Conservation (phyloP, 2,329 filamentous ascomycete species). For the Pseudophaeomoniella oleicola region DNA sequence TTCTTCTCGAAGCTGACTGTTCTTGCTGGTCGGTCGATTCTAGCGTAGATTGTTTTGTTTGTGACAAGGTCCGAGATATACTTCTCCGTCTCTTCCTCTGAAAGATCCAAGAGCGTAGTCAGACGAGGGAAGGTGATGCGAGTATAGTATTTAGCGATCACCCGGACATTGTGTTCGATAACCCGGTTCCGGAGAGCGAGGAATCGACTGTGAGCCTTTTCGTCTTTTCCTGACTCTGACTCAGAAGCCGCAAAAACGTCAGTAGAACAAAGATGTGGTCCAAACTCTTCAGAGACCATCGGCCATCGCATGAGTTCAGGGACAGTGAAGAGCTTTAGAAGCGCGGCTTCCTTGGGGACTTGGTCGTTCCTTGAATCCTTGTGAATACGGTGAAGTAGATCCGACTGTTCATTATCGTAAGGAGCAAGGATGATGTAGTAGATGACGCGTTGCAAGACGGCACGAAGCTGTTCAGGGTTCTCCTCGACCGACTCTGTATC, state of each 20-base stretch:
- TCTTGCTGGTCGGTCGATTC: conserved; percentile 86
- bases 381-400: conserved; percentile 85
- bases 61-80: conserved; percentile 97
- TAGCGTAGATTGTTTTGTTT: conserved; percentile 93
- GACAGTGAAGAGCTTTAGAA: conserved; percentile 88
- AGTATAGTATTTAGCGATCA: conserved; percentile 97
- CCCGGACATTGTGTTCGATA: conserved; percentile 97
- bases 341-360: conserved; percentile 65
- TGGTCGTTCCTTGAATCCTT: conserved; percentile 68
- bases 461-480: conserved; percentile 69
- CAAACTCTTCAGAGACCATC: conserved; percentile 76
- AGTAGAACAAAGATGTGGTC: conserved; percentile 70
- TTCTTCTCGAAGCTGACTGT: conserved; percentile 92
- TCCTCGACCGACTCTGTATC: conserved; percentile 93
- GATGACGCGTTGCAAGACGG: conserved; percentile 84
- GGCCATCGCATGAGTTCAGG: conserved; percentile 98
- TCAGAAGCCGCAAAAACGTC: conserved; percentile 68
- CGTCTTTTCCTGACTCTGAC: conserved; percentile 49
- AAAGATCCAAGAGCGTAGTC: conserved; percentile 79
- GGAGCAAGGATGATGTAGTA: conserved; percentile 95
- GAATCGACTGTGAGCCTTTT: conserved; percentile 77
- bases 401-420: conserved; percentile 96
- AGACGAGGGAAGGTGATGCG: conserved; percentile 86
- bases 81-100: conserved; percentile 93
- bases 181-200: conserved; percentile 92